A percentile compares a stretch with the other conserved stretches of the same genome.
Conservation (phyloP, 2,329 filamentous ascomycete species). For the Massarina eburnea region DNA sequence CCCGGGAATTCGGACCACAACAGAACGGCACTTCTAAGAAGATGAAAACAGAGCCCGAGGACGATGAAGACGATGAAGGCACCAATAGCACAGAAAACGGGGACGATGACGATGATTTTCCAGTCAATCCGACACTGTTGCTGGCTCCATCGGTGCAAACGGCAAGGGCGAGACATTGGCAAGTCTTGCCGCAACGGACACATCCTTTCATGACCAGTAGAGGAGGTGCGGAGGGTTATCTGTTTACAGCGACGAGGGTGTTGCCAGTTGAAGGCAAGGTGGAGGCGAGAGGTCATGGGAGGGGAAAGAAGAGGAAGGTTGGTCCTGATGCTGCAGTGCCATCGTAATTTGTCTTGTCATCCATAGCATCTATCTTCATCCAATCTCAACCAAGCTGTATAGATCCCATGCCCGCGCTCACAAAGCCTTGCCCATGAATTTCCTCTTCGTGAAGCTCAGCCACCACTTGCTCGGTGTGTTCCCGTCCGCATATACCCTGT, state of each 20-base stretch:
- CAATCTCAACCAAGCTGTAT: background rate
- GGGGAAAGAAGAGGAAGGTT: constrained; percentile 65
- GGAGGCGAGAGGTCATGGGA: constrained; percentile 76
- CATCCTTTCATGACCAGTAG: constrained; percentile 91
- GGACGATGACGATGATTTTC: constrained; percentile 65
- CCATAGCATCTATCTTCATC: background rate
- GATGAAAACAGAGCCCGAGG: constrained; percentile 7
- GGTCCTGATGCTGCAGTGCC: constrained; percentile 5
- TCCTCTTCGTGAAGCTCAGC: constrained; percentile 98
- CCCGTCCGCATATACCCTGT: constrained; percentile 80
- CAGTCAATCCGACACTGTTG: constrained; percentile 81
- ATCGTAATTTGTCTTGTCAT: background rate
- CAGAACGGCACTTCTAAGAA: constrained; percentile 9
- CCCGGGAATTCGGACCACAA: constrained; percentile 24
- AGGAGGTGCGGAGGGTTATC: constrained; percentile 85
- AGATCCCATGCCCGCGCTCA: constrained; percentile 8
- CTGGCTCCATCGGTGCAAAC: constrained; percentile 81
- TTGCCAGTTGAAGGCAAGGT: constrained; percentile 78
- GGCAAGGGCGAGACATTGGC: constrained; percentile 76
- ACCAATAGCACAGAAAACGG: constrained; percentile 17
- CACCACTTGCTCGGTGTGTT: constrained; percentile 78
- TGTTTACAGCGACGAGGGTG: constrained; percentile 82
- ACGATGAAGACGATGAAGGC: constrained; percentile 17
- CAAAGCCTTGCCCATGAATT: constrained; percentile 92
- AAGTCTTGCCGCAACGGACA: constrained; percentile 87